phyloP scores from a whole-genome alignment of 305 asterid species.

The Petunia hybrid region DNA sequence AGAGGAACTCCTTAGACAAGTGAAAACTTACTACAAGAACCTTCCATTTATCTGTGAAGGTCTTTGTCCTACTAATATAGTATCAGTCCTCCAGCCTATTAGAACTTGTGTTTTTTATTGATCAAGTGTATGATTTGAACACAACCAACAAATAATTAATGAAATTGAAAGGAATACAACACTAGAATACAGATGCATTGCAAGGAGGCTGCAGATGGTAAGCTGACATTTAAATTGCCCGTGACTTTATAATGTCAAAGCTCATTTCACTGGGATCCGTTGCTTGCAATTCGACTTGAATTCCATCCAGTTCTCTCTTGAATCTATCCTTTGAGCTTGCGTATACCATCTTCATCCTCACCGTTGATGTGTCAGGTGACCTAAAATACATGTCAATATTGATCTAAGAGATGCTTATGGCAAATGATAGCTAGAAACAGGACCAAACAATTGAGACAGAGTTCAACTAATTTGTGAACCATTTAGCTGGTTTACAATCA shows the following conservation, averaged over 20 bases:
- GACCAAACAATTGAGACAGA: background rate
- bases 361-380: slow-evolving; percentile 42
- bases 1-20: background rate
- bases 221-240: slow-evolving; percentile 30
- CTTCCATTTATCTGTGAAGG: background rate
- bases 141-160: background rate
- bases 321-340: slow-evolving; percentile 45
- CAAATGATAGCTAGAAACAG: slow-evolving; percentile 6
- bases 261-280: slow-evolving; percentile 48
- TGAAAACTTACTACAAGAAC: background rate
- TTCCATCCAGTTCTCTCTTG: slow-evolving; percentile 46
- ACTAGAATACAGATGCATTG: background rate
- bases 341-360: slow-evolving; percentile 43
- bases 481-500: too few species aligned
- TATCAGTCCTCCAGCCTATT: background rate
- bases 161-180: background rate
- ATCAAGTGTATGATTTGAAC: background rate
- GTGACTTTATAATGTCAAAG: slow-evolving; percentile 40
- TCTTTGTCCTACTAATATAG: background rate
- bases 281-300: slow-evolving; percentile 41
- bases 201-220: background rate
- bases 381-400: slow-evolving; percentile 18
- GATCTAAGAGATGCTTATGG: background rate
- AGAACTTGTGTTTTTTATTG: background rate
- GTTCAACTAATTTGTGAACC: background rate